These are phyloP conservation scores for Candida easanensis DNA, from an alignment of 805 yeast species.

Conservation along the genomic window DNA sequence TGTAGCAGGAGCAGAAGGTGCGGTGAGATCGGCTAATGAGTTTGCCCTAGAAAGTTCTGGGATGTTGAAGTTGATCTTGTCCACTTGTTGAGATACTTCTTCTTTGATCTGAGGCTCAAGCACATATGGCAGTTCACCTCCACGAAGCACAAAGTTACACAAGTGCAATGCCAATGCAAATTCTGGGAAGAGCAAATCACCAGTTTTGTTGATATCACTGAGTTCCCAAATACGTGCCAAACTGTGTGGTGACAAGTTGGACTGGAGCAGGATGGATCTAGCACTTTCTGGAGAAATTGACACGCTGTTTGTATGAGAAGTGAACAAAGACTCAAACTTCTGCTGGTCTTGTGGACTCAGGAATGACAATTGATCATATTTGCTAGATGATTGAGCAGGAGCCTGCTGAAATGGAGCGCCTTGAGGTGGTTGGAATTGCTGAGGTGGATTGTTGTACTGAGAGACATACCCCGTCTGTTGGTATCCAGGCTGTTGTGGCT, in stretches of 20 bases:
- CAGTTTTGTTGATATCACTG: constrained; percentile 83
- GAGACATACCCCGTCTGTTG: constrained; percentile 4
- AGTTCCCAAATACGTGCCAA: constrained; percentile 89
- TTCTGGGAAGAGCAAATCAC: constrained; percentile 85
- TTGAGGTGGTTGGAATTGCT: constrained; percentile 5
- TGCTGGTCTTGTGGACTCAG: constrained; percentile 81
- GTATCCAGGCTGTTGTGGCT: constrained; percentile 8
- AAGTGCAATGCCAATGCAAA: constrained; percentile 90
- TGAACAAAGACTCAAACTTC: constrained; percentile 77
- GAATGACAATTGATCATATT: constrained; percentile 61
- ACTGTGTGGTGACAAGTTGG: constrained; percentile 69
- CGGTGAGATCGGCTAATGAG: not conserved
- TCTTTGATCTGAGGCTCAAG: constrained; percentile 71
- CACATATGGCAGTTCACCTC: constrained; percentile 69
- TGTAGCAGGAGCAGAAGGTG: not conserved
- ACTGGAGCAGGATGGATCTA: constrained; percentile 72
- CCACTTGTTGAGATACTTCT: constrained; percentile 84
- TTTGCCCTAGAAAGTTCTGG: constrained; percentile 43
- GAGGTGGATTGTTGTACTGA: not conserved
- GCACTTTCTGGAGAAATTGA: constrained; percentile 71
- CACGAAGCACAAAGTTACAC: constrained; percentile 73
- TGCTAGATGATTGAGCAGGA: not conserved
- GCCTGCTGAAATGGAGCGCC: not conserved
- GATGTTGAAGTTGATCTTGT: constrained; percentile 75
- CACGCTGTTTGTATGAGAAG: constrained; percentile 64